These are phyloP conservation scores for Dendrothele bispora DNA, from an alignment of 768 basidiomycete species.

Conservation along the genomic window DNA sequence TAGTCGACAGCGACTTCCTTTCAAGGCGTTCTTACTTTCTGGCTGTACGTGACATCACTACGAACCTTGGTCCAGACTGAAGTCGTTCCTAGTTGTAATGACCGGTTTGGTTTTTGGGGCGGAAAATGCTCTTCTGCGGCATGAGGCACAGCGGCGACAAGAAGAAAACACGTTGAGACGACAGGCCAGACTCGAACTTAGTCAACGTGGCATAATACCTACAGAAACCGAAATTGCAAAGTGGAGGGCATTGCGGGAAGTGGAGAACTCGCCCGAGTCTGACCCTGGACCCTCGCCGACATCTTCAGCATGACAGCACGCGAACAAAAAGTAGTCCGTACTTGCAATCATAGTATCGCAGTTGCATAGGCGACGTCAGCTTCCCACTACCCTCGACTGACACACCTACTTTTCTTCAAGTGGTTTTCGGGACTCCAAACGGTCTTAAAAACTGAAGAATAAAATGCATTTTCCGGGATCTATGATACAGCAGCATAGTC, in stretches of 20 bases:
- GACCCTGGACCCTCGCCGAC: no score
- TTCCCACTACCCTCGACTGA: no score
- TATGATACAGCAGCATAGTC: background rate
- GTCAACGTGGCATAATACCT: slow-evolving; percentile 69
- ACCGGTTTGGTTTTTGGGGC: slow-evolving; percentile 75
- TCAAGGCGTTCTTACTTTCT: slow-evolving; percentile 79
- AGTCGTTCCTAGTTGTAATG: slow-evolving; percentile 43
- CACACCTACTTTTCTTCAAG: no score
- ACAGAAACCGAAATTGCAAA: slow-evolving; percentile 83
- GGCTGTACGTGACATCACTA: slow-evolving; percentile 49
- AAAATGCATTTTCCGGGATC: no score
- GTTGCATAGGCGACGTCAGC: no score
- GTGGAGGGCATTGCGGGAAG: slow-evolving; percentile 60
- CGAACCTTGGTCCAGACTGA: background rate
- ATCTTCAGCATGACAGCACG: slow-evolving; percentile 2
- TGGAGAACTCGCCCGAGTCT: slow-evolving; percentile 1
- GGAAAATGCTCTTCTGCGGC: slow-evolving; percentile 70
- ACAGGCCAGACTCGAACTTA: slow-evolving; percentile 74
- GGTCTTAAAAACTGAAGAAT: no score
- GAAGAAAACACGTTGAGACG: slow-evolving; percentile 70
- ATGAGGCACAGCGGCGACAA: slow-evolving; percentile 62
- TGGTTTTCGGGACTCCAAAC: no score
- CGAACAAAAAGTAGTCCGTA: background rate
- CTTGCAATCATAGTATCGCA: no score
- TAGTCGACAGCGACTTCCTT: slow-evolving; percentile 77